These are phyloP conservation scores for Zea mays DNA, from an alignment of 176 grass and related monocot species.

Conservation along the genomic window DNA sequence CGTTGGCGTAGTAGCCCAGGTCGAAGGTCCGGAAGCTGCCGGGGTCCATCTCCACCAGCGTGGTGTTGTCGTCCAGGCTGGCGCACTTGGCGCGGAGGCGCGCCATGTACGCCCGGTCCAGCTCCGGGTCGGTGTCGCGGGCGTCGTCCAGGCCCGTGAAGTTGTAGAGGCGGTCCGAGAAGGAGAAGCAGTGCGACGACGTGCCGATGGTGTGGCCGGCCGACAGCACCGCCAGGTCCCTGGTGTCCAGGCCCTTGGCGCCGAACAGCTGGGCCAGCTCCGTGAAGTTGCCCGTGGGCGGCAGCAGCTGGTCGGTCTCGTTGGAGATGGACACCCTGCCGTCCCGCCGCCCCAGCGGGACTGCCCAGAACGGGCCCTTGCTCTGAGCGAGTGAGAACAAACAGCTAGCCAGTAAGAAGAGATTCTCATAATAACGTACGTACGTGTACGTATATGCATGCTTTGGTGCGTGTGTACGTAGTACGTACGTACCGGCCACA, in stretches of 20 bases:
- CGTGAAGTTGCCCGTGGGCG: too few species aligned
- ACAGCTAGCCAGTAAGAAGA: too few species aligned
- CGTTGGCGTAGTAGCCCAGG: conserved; percentile 53
- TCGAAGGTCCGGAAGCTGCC: conserved; percentile 88
- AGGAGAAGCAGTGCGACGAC: conserved; percentile 56
- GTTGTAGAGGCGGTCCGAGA: conserved; percentile 74
- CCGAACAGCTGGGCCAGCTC: too few species aligned
- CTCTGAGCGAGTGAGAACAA: conserved; percentile 32
- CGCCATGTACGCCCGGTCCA: conserved; percentile 53
- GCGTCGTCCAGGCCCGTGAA: conserved; percentile 66
- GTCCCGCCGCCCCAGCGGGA: too few species aligned
- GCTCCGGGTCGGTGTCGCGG: conserved; percentile 56
- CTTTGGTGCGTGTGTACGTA: too few species aligned
- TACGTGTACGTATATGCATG: too few species aligned
- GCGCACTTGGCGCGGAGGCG: conserved; percentile 45
- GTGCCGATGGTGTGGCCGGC: too few species aligned
- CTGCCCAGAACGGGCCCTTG: conserved; percentile 67
- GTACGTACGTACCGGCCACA: conserved; percentile 80
- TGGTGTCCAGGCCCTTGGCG: too few species aligned
- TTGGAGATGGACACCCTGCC: too few species aligned
- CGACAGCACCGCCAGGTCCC: too few species aligned
- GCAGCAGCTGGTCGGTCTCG: too few species aligned
- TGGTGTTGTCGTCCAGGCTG: conserved; percentile 62
- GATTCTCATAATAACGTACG: too few species aligned
- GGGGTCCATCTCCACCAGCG: conserved; percentile 84